phyloP scores from a whole-genome alignment of 306 rosid genomes.

The Vicia sativa region DNA sequence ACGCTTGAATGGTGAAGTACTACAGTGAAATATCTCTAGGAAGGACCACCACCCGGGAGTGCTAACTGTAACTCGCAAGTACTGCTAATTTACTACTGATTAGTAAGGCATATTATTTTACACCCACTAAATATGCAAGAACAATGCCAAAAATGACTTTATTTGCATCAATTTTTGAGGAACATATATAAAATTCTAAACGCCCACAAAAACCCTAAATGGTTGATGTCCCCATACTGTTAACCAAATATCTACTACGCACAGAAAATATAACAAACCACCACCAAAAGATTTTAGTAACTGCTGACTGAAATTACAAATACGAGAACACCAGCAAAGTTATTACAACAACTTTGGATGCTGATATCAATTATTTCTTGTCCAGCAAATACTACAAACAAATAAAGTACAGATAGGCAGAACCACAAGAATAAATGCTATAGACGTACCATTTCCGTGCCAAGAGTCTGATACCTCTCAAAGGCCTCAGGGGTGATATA shows the following conservation, averaged over 20 bases:
- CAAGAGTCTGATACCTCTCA: slow-evolving; percentile 77
- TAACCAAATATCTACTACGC: not conserved
- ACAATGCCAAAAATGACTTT: slow-evolving; percentile 2
- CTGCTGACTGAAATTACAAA: slow-evolving; percentile 10
- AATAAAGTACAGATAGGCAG: not conserved
- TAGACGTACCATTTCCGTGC: slow-evolving; percentile 85
- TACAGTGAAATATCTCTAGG: slow-evolving; percentile 10
- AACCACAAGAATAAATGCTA: slow-evolving; percentile 20
- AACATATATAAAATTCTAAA: slow-evolving; percentile 25
- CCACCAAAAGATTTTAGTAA: slow-evolving; percentile 21
- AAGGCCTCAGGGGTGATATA: slow-evolving; percentile 96
- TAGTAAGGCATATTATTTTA: slow-evolving; percentile 24
- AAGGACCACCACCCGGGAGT: slow-evolving; percentile 21
- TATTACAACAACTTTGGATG: slow-evolving; percentile 15
- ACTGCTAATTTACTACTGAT: slow-evolving; percentile 3
- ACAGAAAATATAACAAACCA: not conserved
- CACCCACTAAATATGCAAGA: slow-evolving; percentile 20
- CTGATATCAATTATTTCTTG: slow-evolving; percentile 19
- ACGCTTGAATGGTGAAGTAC: slow-evolving; percentile 27
- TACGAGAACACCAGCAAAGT: slow-evolving; percentile 20
- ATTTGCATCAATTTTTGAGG: slow-evolving; percentile 14
- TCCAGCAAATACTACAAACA: slow-evolving; percentile 7
- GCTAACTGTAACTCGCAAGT: slow-evolving; percentile 9
- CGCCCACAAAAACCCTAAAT: slow-evolving; percentile 19
- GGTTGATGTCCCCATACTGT: slow-evolving; percentile 2